These are phyloP conservation scores for Papiliotrema laurentii DNA, from an alignment of 1,284 basidiomycete species.

Conservation along the genomic window DNA sequence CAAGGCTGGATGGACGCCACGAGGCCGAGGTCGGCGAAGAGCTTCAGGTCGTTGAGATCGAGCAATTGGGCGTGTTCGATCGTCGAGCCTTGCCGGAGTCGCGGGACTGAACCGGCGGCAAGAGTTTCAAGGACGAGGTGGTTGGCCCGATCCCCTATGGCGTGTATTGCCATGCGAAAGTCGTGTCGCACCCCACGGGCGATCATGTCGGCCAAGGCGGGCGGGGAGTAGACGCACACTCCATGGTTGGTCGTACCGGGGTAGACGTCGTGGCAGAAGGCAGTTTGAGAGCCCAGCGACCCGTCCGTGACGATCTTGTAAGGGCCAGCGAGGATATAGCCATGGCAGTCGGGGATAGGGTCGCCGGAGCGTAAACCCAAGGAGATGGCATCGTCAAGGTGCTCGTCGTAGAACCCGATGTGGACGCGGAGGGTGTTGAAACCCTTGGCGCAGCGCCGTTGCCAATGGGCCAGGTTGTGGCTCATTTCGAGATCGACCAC, in stretches of 20 bases:
- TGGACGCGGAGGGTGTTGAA: conserved; percentile 29
- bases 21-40: conserved; percentile 28
- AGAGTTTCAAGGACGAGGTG: conserved; percentile 23
- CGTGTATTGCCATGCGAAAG: conserved; percentile 39
- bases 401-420: conserved; percentile 35
- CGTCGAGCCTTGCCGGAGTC: conserved; percentile 22
- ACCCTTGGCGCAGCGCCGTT: conserved; percentile 22
- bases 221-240: conserved; percentile 15
- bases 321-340: conserved; percentile 30
- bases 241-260: conserved; percentile 27
- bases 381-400: conserved; percentile 29
- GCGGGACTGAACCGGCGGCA: conserved; percentile 6
- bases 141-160: conserved; percentile 41
- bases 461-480: conserved; percentile 29
- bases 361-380: conserved; percentile 26
- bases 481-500: conserved; percentile 44
- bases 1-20: conserved; percentile 39
- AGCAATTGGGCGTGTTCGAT: conserved; percentile 45
- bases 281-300: conserved; percentile 28
- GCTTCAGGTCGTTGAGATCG: conserved; percentile 23
- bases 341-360: conserved; percentile 21
- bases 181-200: conserved; percentile 19
- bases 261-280: conserved; percentile 38
- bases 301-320: conserved; percentile 37
- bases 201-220: conserved; percentile 22